These are phyloP conservation scores for Neckera pumila DNA, from an alignment of 225 moss, liverwort and hornwort genomes.

Conservation along the genomic window DNA sequence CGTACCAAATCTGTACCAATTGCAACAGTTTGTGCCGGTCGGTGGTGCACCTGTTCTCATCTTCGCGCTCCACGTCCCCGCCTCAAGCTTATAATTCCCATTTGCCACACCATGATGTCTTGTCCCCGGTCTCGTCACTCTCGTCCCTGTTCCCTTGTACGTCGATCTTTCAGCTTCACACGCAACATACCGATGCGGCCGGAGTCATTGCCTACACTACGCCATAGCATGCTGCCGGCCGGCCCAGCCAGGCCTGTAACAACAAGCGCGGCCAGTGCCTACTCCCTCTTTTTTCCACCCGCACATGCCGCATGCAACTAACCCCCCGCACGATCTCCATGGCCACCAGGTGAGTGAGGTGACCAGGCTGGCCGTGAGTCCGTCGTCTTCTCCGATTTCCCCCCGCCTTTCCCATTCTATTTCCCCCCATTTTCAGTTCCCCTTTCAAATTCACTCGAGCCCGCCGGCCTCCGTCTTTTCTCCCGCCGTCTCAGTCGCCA, in stretches of 20 bases:
- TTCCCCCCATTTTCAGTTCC: neutral
- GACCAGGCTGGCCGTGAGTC: neutral
- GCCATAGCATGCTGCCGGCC: conserved; percentile 20
- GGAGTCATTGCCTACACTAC: neutral
- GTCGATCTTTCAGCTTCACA: conserved; percentile 1
- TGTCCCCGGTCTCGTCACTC: neutral
- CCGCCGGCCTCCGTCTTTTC: neutral
- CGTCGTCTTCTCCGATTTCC: neutral
- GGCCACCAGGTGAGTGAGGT: no score
- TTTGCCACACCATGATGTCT: neutral
- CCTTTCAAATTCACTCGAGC: neutral
- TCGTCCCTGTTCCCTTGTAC: conserved; percentile 11
- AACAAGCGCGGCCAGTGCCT: neutral
- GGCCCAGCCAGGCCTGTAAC: neutral
- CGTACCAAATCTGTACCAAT: neutral
- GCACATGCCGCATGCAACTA: neutral
- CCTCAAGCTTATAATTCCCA: neutral
- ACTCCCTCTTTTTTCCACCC: neutral
- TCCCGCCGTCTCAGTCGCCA: neutral
- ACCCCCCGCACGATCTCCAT: conserved; percentile 2
- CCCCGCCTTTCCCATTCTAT: neutral
- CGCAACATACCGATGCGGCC: neutral
- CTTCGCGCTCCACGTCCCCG: neutral
- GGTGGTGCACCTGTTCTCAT: neutral
- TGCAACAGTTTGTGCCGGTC: neutral